A percentile compares a stretch with the other conserved stretches of the same genome.
Conservation (phyloP, 2,329 filamentous ascomycete genomes). For the Aspergillus unguis region DNA sequence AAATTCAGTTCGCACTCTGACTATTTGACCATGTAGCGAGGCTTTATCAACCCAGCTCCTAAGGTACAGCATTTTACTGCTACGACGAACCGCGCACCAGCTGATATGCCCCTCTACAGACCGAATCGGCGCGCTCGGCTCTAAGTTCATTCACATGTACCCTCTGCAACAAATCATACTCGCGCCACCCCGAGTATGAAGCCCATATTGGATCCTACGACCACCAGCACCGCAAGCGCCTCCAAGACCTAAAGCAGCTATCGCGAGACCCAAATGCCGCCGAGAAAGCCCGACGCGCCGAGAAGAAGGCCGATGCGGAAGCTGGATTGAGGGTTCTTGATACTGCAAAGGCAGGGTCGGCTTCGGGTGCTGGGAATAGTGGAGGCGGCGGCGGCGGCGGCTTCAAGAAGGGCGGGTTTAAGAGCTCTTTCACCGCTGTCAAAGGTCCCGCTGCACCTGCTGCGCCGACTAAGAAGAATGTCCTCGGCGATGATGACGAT, state of each 20-base stretch:
- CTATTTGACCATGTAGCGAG: slow-evolving; percentile 36
- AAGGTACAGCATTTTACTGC: slow-evolving; percentile 32
- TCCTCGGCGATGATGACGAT: slow-evolving; percentile 43
- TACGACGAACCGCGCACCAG: background rate
- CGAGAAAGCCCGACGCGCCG: slow-evolving; percentile 42
- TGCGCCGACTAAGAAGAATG: slow-evolving; percentile 39
- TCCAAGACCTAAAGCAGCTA: slow-evolving; percentile 47
- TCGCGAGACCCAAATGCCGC: slow-evolving; percentile 43
- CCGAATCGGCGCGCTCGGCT: slow-evolving; percentile 68
- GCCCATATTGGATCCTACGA: slow-evolving; percentile 92
- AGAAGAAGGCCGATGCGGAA: slow-evolving; percentile 43
- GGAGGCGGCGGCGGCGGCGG: slow-evolving; percentile 31
- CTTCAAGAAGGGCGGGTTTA: slow-evolving; percentile 82
- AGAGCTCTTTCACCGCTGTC: slow-evolving; percentile 66
- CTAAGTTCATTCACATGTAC: slow-evolving; percentile 78
- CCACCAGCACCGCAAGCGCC: slow-evolving; percentile 81
- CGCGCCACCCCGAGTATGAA: slow-evolving; percentile 93
- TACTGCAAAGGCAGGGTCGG: slow-evolving; percentile 25
- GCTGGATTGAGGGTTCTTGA: slow-evolving; percentile 39
- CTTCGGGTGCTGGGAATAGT: slow-evolving; percentile 17
- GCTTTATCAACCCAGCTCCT: slow-evolving; percentile 47
- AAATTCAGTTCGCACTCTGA: background rate
- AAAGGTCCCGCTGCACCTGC: slow-evolving; percentile 34
- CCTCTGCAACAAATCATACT: slow-evolving; percentile 90
- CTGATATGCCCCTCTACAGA: slow-evolving; percentile 33